These are phyloP conservation scores for Aspergillus spinulosporus DNA, from an alignment of 2,329 filamentous ascomycete genomes.

Conservation along the genomic window DNA sequence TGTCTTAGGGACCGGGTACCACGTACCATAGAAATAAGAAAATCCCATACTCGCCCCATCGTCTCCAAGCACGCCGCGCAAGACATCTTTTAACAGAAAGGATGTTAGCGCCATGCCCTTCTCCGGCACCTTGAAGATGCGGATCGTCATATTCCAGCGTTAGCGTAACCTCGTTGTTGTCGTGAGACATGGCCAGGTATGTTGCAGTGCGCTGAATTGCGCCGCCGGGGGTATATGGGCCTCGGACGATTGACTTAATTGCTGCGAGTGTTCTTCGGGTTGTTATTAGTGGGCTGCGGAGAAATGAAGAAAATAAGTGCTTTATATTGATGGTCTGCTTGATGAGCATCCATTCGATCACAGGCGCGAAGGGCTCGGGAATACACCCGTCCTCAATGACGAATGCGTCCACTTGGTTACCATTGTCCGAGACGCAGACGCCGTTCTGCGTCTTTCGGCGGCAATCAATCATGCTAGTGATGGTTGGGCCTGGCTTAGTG, in stretches of 20 bases:
- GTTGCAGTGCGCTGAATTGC: conserved; percentile 62
- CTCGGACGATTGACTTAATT: conserved; percentile 27
- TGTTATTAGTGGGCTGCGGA: background rate
- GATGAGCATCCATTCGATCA: conserved; percentile 15
- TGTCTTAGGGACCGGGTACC: background rate
- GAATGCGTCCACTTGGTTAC: conserved; percentile 15
- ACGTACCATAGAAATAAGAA: background rate
- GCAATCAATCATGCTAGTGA: conserved; percentile 22
- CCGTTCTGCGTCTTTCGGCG: background rate
- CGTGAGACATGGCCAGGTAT: conserved; percentile 68
- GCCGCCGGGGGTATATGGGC: conserved; percentile 58
- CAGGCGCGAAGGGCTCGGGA: conserved; percentile 17
- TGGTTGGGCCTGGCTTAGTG: conserved; percentile 15
- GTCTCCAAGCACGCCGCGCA: conserved; percentile 8
- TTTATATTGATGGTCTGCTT: conserved; percentile 9
- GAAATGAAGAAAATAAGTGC: background rate
- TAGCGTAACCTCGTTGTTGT: conserved; percentile 62
- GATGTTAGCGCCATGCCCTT: conserved; percentile 20
- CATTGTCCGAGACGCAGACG: background rate
- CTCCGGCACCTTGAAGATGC: conserved; percentile 7
- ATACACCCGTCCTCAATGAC: conserved; percentile 23
- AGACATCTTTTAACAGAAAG: conserved; percentile 18
- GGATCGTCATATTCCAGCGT: conserved; percentile 58
- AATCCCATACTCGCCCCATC: conserved; percentile 46
- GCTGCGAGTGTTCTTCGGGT: background rate